Percentiles rank a stretch among this genome's conserved stretches.
Conservation (phyloP, 2,329 filamentous ascomycete genomes). For the Trichoderma cornu-damae region DNA sequence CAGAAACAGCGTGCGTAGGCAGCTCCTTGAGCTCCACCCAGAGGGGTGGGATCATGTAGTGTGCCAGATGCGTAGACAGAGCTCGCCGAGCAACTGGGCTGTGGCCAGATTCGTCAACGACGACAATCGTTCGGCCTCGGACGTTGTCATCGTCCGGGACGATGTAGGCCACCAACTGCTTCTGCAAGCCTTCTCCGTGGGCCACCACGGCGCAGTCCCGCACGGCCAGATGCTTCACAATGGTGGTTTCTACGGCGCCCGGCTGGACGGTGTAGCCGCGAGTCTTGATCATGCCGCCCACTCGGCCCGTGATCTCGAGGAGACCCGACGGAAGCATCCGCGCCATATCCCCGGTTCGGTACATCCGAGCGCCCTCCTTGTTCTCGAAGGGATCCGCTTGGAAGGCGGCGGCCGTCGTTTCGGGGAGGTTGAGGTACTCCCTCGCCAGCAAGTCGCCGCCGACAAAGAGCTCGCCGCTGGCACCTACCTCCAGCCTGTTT, state of each 20-base stretch:
- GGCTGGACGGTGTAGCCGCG: slow-evolving; percentile 74
- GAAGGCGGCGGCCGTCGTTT: slow-evolving; percentile 71
- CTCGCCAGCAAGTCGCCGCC: slow-evolving; percentile 69
- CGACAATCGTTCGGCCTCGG: slow-evolving; percentile 53
- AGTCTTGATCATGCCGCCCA: slow-evolving; percentile 76
- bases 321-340: slow-evolving; percentile 61
- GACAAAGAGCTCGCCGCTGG: slow-evolving; percentile 68
- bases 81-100: slow-evolving; percentile 63
- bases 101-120: slow-evolving; percentile 66
- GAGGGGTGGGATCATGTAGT: slow-evolving; percentile 76
- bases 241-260: slow-evolving; percentile 68
- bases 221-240: slow-evolving; percentile 64
- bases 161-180: slow-evolving; percentile 71
- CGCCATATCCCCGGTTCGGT: slow-evolving; percentile 68
- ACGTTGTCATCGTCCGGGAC: slow-evolving; percentile 60
- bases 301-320: slow-evolving; percentile 70
- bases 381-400: slow-evolving; percentile 58
- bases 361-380: slow-evolving; percentile 61
- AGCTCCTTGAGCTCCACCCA: slow-evolving; percentile 69
- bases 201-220: slow-evolving; percentile 66
- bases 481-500: slow-evolving; percentile 56
- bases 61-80: slow-evolving; percentile 62
- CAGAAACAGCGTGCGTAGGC: slow-evolving; percentile 72
- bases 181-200: slow-evolving; percentile 70
- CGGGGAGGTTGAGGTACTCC: slow-evolving; percentile 74